Base-by-base conservation (phyloP, 768 basidiomycete species). In the Leccinum broughii region DNA sequence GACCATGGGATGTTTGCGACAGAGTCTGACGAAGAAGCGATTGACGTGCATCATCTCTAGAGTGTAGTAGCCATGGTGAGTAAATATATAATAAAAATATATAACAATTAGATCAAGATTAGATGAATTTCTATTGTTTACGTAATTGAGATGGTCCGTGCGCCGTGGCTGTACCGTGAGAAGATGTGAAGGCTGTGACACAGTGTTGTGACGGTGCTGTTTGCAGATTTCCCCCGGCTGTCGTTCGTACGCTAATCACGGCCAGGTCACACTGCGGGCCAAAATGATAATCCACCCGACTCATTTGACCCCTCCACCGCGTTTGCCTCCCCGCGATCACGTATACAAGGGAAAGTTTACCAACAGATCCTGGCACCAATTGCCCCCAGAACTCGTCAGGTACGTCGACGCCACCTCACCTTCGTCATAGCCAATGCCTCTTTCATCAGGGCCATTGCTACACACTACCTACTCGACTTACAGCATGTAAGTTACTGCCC, bases 321-420 rank as follows among this genome's bases (percentile, higher is more conserved):
- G 60, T 57, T 59, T 52, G 15, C 61, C 24, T 59, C 72, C 66
- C 53, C 70, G 70, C 63, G 67, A 70, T 64, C 65, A 69, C 63
- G 56, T 72, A n/a, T 83, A 81, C 73, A 87, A 87, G 66, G 85
- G 85, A 56, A 87, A 87, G 69, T 73, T 75, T 20, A 78, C 82
- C 6, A 73, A 80, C 65, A 75, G 84, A 70, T 85, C 83, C 20
- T 87, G 85, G 85, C 78, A 78, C n/a, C 80, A 86, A 63, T 71
- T 87, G 22, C 85, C 85, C 0, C 77, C 78, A 55, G 86, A 88
- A 68, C 80, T 88, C 66, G 74, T 88, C 71, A 81, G 81, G 86
- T 84, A 67, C 69, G 81, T 76, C 28, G 56, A 60, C 65, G 70
- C 68, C 74, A 75, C 72, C 69, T 69, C 65, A 62, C 53, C 52